Conservation (phyloP, 2,329 filamentous ascomycete species). For the Niveomyces coronatus region DNA sequence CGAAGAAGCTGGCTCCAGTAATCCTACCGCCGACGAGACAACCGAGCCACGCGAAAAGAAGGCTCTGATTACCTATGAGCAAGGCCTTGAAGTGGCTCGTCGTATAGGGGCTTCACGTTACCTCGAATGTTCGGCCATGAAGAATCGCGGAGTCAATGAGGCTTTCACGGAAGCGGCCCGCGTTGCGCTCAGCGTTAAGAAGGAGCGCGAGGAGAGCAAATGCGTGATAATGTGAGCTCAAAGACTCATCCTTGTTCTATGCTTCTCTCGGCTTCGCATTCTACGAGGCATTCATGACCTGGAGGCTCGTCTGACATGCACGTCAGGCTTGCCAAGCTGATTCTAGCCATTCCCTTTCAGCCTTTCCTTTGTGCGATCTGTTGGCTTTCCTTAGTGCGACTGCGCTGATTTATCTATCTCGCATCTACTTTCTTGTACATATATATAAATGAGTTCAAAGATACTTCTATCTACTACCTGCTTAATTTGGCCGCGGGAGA, state of each 20-base stretch:
- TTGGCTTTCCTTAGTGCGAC: too few relatives aligned
- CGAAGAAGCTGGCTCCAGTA: slow-evolving; percentile 39
- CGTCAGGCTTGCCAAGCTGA: too few relatives aligned
- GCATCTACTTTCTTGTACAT: too few relatives aligned
- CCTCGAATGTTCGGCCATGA: slow-evolving; percentile 96
- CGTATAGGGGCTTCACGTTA: slow-evolving; percentile 90
- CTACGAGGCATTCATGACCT: too few relatives aligned
- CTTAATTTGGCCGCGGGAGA: too few relatives aligned
- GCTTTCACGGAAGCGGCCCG: slow-evolving; percentile 96
- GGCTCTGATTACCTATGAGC: slow-evolving; percentile 78
- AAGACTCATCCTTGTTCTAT: background rate
- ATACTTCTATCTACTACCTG: too few relatives aligned
- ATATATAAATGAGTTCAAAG: too few relatives aligned
- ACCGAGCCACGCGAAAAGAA: slow-evolving; percentile 45
- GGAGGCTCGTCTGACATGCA: too few relatives aligned
- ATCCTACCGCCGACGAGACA: slow-evolving; percentile 19
- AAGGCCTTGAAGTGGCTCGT: slow-evolving; percentile 82
- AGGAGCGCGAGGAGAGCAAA: slow-evolving; percentile 51
- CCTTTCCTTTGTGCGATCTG: too few relatives aligned
- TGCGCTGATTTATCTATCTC: too few relatives aligned
- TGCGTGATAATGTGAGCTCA: slow-evolving; percentile 47
- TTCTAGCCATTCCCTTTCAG: too few relatives aligned
- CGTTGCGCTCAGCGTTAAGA: slow-evolving; percentile 70
- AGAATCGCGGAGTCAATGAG: slow-evolving; percentile 95
- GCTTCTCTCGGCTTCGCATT: background rate